A percentile compares a stretch with the other conserved stretches of the same genome.
Evolutionary conservation across 805 yeast species (phyloP).

Genomic region (Jamesozyma jinghongensis): DNA sequence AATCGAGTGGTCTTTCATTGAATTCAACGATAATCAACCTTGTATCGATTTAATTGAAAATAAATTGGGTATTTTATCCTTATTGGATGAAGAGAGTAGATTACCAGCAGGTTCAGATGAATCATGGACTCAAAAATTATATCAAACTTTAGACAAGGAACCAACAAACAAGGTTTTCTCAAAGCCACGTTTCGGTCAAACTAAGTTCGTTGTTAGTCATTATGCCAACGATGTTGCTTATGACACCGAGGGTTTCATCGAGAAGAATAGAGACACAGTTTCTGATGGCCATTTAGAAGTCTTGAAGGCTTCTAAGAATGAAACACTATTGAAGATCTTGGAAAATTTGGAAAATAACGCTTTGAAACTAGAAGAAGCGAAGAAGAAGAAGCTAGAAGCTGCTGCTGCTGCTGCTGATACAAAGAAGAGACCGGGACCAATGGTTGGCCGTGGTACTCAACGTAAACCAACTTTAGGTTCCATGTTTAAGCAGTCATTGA

Average conservation of each 20-base stretch:
- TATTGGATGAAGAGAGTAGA: slow-evolving; percentile 91
- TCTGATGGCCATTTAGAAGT: slow-evolving; percentile 92
- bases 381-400: slow-evolving; percentile 24
- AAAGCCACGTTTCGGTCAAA: slow-evolving; percentile 90
- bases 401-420: slow-evolving; percentile 32
- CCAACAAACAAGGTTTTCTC: slow-evolving; percentile 72
- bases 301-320: slow-evolving; percentile 58
- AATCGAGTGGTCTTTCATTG: slow-evolving; percentile 94
- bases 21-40: slow-evolving; percentile 93
- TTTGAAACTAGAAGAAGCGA: slow-evolving; percentile 35
- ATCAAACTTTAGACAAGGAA: slow-evolving; percentile 71
- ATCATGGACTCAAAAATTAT: slow-evolving; percentile 85
- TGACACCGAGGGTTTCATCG: slow-evolving; percentile 90
- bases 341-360: slow-evolving; percentile 53
- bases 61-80: slow-evolving; percentile 75
- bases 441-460: slow-evolving; percentile 32
- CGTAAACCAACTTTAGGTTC: slow-evolving; percentile 92
- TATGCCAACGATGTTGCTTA: slow-evolving; percentile 92
- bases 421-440: background rate
- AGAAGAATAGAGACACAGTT: slow-evolving; percentile 94
- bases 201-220: slow-evolving; percentile 82
- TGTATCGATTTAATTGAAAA: slow-evolving; percentile 88
- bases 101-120: slow-evolving; percentile 90
- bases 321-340: slow-evolving; percentile 55
- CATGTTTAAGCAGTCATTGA: slow-evolving; percentile 83